Conservation (phyloP, 2,329 filamentous ascomycete species). For the Fusarium incarnatum region DNA sequence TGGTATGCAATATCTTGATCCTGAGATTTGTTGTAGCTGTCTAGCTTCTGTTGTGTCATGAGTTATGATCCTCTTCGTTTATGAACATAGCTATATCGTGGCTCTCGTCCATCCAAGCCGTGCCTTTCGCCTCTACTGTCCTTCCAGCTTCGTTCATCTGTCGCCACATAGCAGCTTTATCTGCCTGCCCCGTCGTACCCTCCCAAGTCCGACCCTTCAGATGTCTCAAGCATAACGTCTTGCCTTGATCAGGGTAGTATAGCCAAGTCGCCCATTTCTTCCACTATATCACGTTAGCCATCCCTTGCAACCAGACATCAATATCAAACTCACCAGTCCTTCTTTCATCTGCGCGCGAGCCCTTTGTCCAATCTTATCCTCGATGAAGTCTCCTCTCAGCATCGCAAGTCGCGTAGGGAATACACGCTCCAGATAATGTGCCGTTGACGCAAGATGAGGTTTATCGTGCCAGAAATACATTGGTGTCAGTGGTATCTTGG, state of each 20-base stretch:
- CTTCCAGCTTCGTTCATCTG: slow-evolving; percentile 14
- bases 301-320: fast-evolving
- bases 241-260: slow-evolving; percentile 63
- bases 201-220: slow-evolving; percentile 64
- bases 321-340: slow-evolving; percentile 47
- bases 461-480: slow-evolving; percentile 72
- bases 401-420: slow-evolving; percentile 64
- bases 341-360: slow-evolving; percentile 68
- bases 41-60: background rate
- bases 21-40: background rate
- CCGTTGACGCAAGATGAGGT: slow-evolving; percentile 62
- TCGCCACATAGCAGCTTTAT: slow-evolving; percentile 36
- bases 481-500: slow-evolving; percentile 61
- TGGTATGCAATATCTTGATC: fast-evolving
- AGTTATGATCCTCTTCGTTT: background rate
- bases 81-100: background rate
- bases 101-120: background rate
- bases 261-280: slow-evolving; percentile 66
- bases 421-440: slow-evolving; percentile 62
- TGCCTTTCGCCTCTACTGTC: background rate
- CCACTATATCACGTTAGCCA: slow-evolving; percentile 50
- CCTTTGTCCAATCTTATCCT: slow-evolving; percentile 66
- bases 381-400: slow-evolving; percentile 65
- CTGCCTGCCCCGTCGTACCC: slow-evolving; percentile 47
- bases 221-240: slow-evolving; percentile 60